Evolutionary conservation across 805 yeast genomes (phyloP), one percentile per base, ranked within the genome.

Genomic region (Myxozyma udenii): DNA sequence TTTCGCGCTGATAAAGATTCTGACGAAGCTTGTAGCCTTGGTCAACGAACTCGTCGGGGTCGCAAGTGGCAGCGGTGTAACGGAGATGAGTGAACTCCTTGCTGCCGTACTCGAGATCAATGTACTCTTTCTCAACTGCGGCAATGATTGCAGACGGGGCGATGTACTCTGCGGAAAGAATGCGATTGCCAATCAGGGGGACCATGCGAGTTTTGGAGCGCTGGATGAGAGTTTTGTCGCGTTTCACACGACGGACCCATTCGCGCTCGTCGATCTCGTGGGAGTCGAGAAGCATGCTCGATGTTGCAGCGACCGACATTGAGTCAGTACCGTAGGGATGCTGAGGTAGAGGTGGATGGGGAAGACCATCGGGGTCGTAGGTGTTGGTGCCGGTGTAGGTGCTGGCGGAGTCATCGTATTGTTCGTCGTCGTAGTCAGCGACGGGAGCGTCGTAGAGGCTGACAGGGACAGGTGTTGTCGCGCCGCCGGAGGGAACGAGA

Each of bases 61-160:
- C 85, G 62, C 81, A 78, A 1, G 85, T 81, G 4, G 82, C 86
- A 2, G 86, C 86, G 1, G 78, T 74, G 35, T 63, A 80, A 58
- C 84, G 67, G 80, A 80, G 73, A 61, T 78, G 81, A 14, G 80
- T 73, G 65, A 80, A 80, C 64, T 80, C 85, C 9, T 68, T 68
- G 24, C 67, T 51, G 3, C 73, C 66, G 22, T 36, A 16, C 25
- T 53, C 58, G 16, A 54, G 44, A 75, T 81, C 72, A n/a, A 63
- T 58, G 55, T 71, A 66, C 58, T 64, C 48, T 5, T 69, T 65
- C 37, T 69, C 63, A 25, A 69, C 61, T 1, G 72, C 67, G 53
- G 67, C 62, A 47, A 69, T 68, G 33, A 72, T 65, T 1, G 75
- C 73, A 1, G 74, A 62, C 4, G 76, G 76, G 16, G 71, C 75